Base-by-base conservation (phyloP, 108 stramenopile species). In the Cyclotella distinguenda region DNA sequence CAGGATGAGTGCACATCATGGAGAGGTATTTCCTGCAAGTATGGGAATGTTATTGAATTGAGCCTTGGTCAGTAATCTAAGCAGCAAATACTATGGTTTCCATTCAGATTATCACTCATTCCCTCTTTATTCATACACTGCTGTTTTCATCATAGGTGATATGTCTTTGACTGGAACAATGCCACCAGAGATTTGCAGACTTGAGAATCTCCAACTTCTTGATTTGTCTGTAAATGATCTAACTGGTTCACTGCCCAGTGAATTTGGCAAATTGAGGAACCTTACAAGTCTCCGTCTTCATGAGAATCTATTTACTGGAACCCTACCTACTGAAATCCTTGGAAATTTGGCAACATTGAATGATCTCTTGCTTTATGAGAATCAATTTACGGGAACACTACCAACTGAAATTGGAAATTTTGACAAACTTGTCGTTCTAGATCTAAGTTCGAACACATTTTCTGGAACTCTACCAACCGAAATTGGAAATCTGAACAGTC, bases 151-250 rank as follows among this genome's bases (percentile, higher is more conserved):
- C 48, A 4, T 19, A 26, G 9, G 25, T 10, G 25, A 1, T 1
- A 26, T 19, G 16, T 19, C 19, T 78, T 26, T 28, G 40, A 5
- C 22, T 25, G 75, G 73, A 9, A 57, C 69, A 18, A 67, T 83
- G 47, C 82, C 82, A 9, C 23, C 49, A 5, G 64, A 66, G 19
- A 58, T 56, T 11, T 74, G 79, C 19, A 6, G 13, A 0, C 58
- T 83, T 6, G n/a, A 33, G 21, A 56, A 44, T 22, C 36, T 82
- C 33, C 36, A 60, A 43, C 32, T 67, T 25, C 31, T 84, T 6
- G 60, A 50, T 54, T 27, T 83, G 4, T 77, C 82, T 52, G 33
- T 56, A 51, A 87, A 84, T 45, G 81, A 74, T 25, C 33, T 87
- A 6, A 60, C 51, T 12, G 86, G 86, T n/a, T 74, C 81, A 13